Percentiles rank a stretch among this genome's conserved stretches.
phyloP scores from a whole-genome alignment of 257 asterid genomes.

The Osmanthus fragrans region DNA sequence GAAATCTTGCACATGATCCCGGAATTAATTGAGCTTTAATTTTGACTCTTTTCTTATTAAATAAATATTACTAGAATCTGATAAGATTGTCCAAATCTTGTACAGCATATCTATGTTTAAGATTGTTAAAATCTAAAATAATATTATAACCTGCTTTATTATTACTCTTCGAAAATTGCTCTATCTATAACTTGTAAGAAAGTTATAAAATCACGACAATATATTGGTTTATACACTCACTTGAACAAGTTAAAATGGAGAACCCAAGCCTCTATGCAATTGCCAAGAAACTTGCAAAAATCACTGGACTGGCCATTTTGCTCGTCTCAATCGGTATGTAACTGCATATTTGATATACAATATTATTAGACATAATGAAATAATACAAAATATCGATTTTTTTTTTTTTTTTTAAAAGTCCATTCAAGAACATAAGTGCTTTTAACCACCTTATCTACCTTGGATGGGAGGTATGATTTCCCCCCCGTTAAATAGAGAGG shows the following conservation, averaged over 20 bases:
- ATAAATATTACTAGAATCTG: background rate
- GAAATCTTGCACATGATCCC: too few relatives aligned
- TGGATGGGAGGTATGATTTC: too few relatives aligned
- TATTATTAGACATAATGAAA: too few relatives aligned
- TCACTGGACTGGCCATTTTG: slow-evolving; percentile 16
- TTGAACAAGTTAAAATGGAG: slow-evolving; percentile 18
- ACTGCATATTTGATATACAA: background rate
- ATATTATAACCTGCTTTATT: background rate
- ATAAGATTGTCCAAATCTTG: background rate
- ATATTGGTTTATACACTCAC: background rate
- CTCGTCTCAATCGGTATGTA: slow-evolving; percentile 26
- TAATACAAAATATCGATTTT: too few relatives aligned
- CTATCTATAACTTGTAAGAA: background rate
- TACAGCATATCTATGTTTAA: too few relatives aligned
- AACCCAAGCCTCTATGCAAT: slow-evolving; percentile 5
- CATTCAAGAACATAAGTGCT: background rate
- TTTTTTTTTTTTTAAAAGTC: too few relatives aligned
- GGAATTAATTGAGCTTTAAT: too few relatives aligned
- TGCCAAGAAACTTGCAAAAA: slow-evolving; percentile 8
- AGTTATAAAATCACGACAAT: background rate
- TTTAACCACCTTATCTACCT: too few relatives aligned
- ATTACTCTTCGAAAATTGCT: background rate
- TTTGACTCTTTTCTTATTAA: too few relatives aligned
- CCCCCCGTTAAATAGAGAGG: too few relatives aligned
- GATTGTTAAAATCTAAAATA: background rate